These are phyloP conservation scores for Wickerhamomyces kurtzmanii DNA, from an alignment of 805 yeast species.

Conservation along the genomic window DNA sequence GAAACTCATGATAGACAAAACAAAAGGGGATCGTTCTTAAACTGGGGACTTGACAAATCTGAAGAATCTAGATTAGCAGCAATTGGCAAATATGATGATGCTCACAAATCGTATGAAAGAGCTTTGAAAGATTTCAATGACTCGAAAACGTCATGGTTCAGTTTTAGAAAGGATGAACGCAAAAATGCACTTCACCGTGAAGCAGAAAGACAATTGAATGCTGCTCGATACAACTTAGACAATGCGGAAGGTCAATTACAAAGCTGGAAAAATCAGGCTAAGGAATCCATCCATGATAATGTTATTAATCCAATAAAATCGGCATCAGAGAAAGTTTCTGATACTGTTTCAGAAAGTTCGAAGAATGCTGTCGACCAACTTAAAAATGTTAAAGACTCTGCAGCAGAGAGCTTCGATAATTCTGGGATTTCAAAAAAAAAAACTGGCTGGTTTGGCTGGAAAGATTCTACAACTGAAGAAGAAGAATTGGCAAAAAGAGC, in stretches of 20 bases:
- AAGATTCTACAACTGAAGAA: slow-evolving; percentile 19
- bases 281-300: slow-evolving; percentile 2
- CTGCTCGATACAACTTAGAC: slow-evolving; percentile 12
- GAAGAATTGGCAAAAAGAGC: slow-evolving; percentile 23
- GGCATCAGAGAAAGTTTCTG: no score
- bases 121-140: slow-evolving; percentile 23
- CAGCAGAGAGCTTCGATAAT: slow-evolving; percentile 6
- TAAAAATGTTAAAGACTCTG: no score
- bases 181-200: slow-evolving; percentile 14
- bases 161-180: slow-evolving; percentile 14
- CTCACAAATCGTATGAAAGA: slow-evolving; percentile 21
- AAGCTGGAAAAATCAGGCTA: slow-evolving; percentile 11
- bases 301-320: slow-evolving; percentile 1
- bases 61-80: slow-evolving; percentile 8
- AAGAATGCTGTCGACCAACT: slow-evolving; percentile 4
- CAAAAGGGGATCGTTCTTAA: slow-evolving; percentile 6
- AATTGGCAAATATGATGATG: slow-evolving; percentile 19
- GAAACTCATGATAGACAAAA: slow-evolving; percentile 1
- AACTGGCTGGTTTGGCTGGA: slow-evolving; percentile 4
- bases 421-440: slow-evolving; percentile 6
- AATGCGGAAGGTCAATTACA: slow-evolving; percentile 7
- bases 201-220: slow-evolving; percentile 16
- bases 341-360: no score
- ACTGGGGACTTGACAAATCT: slow-evolving; percentile 9
- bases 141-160: slow-evolving; percentile 20